Base-by-base conservation (phyloP, 2,329 filamentous ascomycete genomes). In the Ophiostoma himal-ulmi region DNA sequence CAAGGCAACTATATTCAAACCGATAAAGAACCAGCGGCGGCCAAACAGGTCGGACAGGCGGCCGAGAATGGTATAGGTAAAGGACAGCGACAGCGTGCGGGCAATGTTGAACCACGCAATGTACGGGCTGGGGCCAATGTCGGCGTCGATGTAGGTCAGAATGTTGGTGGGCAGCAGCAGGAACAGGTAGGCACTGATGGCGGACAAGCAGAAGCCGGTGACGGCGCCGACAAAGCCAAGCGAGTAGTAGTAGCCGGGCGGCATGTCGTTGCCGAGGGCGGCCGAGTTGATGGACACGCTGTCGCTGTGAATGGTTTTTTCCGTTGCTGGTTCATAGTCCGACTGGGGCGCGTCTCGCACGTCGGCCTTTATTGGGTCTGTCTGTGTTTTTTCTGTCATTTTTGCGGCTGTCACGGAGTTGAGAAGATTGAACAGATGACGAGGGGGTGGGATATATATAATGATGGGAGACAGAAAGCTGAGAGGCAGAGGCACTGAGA, bases 31-130 rank as follows among this genome's bases (percentile, higher is more conserved):
- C 78, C 78, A 80, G 39, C 79, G 75, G 57, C 79, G 77, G 17
- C 79, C 79, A 67, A 81, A 81, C 5, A 81, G 75, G 74, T 81
- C 79, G 0, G 79, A 80, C 11, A 81, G 75, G 54, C 79, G 78
- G 5, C 79, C 79, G 65, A 81, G 66, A 22, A 70, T 65, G 41
- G 78, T 78, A 62, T 79, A 78, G 20, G 77, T 77, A 71, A 79
- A 78, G n/a, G 79, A 79, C 13, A 79, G 71, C 6, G 78, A 74
- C 20, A 80, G 74, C 3, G 79, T 80, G 37, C 78, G 74, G 8
- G 78, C 77, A 67, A 80, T 78, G 70, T 78, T 79, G 62, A 79
- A 76, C 78, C 78, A 80, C 1, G 76, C 72, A 36, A 78, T 77
- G 73, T 78, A 78, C 17, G 75, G 72, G 73, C 76, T 77, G 2